Percentiles rank a stretch among this genome's conserved stretches.
Conservation (phyloP, 2,329 filamentous ascomycete genomes). For the Trichoderma sp. region DNA sequence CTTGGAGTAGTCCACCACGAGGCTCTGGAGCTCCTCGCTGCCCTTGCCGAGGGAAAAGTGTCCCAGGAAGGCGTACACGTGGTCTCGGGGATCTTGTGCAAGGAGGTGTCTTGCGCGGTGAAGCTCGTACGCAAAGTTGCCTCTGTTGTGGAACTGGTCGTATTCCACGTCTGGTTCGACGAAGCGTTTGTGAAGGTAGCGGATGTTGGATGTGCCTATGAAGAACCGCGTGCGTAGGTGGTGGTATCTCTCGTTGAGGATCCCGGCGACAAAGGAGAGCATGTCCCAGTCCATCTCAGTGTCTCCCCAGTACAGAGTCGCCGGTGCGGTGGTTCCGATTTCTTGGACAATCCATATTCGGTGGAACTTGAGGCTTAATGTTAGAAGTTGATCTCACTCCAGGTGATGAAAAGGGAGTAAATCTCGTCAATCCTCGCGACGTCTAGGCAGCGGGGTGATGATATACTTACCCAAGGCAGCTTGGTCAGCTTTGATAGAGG, state of each 20-base stretch:
- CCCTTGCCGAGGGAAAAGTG: conserved; percentile 33
- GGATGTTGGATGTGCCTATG: conserved; percentile 34
- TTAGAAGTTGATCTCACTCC: not conserved
- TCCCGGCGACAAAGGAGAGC: conserved; percentile 31
- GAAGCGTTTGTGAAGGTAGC: conserved; percentile 34
- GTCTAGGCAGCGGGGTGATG: not conserved
- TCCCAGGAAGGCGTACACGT: conserved; percentile 37
- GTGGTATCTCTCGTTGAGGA: conserved; percentile 36
- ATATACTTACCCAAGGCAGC: conserved; percentile 32
- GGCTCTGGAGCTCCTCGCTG: conserved; percentile 24
- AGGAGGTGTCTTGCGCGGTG: conserved; percentile 35
- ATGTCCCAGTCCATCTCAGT: conserved; percentile 33
- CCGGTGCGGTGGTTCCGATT: conserved; percentile 34
- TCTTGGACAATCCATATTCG: conserved; percentile 40
- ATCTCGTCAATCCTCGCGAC: not conserved
- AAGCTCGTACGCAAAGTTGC: conserved; percentile 37
- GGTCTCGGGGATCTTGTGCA: conserved; percentile 34
- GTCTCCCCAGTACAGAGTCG: conserved; percentile 36
- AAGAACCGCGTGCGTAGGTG: conserved; percentile 30
- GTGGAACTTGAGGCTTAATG: conserved; percentile 29
- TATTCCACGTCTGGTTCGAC: conserved; percentile 32
- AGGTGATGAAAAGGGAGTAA: not conserved
- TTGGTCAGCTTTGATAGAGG: conserved; percentile 34
- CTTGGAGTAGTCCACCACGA: conserved; percentile 32
- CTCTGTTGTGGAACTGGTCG: conserved; percentile 32